Conservation (phyloP, 345 rosid genomes). For the Triadica sebifera region DNA sequence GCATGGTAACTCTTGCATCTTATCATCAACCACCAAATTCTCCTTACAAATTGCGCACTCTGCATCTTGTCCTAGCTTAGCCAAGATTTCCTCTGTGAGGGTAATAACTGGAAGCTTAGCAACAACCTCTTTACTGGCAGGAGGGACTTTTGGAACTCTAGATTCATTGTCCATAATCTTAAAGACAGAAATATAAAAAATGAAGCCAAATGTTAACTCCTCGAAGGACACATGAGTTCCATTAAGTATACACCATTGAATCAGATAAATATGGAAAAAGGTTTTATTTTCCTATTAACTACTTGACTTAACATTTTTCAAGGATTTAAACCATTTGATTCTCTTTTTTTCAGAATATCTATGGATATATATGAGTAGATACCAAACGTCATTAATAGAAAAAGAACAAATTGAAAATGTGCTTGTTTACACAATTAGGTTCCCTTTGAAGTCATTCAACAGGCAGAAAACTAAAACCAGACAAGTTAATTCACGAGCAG, state of each 20-base stretch:
- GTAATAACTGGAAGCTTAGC: constrained; percentile 77
- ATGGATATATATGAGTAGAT: background rate
- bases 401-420: background rate
- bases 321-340: background rate
- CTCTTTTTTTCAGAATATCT: background rate
- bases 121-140: constrained; percentile 90
- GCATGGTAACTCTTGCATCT: constrained; percentile 97
- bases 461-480: background rate
- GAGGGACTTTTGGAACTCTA: constrained; percentile 71
- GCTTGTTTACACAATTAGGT: background rate
- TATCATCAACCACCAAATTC: constrained; percentile 62
- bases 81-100: constrained; percentile 60
- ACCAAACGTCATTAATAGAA: background rate
- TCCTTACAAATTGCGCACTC: constrained; percentile 95
- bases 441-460: background rate
- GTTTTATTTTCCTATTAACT: background rate
- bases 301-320: background rate
- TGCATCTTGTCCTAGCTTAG: constrained; percentile 55
- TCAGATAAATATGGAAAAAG: background rate
- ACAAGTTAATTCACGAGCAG: background rate
- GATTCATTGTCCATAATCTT: constrained; percentile 46
- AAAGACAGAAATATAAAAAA: constrained; percentile 11
- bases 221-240: background rate
- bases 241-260: constrained; percentile 9
- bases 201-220: background rate